phyloP scores from a whole-genome alignment of 2,329 filamentous ascomycete genomes.

The Diaporthe vaccinii region DNA sequence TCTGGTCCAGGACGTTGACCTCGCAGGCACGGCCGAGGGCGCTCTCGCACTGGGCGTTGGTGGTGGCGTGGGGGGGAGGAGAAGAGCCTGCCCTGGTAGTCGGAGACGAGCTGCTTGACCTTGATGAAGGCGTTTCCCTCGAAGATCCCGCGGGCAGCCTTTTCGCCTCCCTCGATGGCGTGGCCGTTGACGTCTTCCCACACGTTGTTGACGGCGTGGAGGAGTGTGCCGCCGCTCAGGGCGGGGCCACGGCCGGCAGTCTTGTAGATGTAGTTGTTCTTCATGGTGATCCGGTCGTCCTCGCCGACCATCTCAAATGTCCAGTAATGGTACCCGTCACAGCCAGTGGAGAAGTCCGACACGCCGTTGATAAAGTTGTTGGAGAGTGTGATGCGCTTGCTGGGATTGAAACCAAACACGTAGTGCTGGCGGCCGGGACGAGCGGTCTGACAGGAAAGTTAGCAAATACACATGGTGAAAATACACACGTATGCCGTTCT shows the following conservation, averaged over 20 bases:
- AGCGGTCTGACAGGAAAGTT: neutral
- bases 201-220: neutral
- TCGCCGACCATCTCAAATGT: neutral
- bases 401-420: neutral
- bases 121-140: neutral
- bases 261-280: conserved; percentile 2
- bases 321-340: neutral
- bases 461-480: neutral
- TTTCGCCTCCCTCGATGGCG: neutral
- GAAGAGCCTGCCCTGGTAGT: neutral
- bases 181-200: neutral
- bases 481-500: neutral
- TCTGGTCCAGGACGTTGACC: neutral
- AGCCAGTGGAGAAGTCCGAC: neutral
- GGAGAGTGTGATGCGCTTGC: neutral
- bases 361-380: neutral
- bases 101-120: conserved; percentile 3
- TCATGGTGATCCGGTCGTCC: neutral
- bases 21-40: neutral
- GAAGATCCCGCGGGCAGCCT: neutral
- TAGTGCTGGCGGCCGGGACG: neutral
- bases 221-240: neutral
- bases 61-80: neutral
- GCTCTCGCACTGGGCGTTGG: neutral
- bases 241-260: neutral